Conservation (phyloP, 352 stramenopile genomes). For the Phytophthora cryptogea region DNA sequence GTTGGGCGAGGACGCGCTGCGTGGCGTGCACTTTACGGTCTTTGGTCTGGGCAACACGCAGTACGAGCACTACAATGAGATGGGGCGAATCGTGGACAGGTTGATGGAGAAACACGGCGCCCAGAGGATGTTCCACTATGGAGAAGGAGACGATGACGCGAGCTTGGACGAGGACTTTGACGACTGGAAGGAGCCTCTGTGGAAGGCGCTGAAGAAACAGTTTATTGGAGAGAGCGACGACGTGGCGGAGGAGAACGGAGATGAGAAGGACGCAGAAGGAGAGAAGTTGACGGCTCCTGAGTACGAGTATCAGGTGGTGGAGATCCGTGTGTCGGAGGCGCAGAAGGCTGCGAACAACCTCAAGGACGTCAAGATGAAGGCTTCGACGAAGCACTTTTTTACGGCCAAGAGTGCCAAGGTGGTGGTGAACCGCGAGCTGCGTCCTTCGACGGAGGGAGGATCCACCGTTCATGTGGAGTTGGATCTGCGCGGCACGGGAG, state of each 20-base stretch:
- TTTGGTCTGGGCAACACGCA: constrained; percentile 98
- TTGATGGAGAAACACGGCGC: constrained; percentile 88
- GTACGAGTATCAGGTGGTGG: constrained; percentile 62
- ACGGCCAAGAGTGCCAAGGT: constrained; percentile 84
- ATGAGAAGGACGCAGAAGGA: not conserved
- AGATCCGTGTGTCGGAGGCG: constrained; percentile 41
- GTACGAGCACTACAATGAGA: constrained; percentile 99
- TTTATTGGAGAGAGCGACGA: constrained; percentile 48
- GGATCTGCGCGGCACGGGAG: constrained; percentile 74
- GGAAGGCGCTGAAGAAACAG: constrained; percentile 74
- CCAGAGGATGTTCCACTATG: constrained; percentile 86
- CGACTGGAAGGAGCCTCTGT: constrained; percentile 95
- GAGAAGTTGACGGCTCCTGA: constrained; percentile 43
- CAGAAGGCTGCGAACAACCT: constrained; percentile 7
- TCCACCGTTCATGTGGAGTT: constrained; percentile 92
- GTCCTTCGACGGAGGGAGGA: constrained; percentile 70
- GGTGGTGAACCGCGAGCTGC: constrained; percentile 90
- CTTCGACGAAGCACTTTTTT: constrained; percentile 93
- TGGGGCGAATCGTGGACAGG: constrained; percentile 92
- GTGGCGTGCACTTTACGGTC: constrained; percentile 90
- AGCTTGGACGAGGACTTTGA: constrained; percentile 93
- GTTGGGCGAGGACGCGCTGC: constrained; percentile 39
- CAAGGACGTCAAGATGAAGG: constrained; percentile 57
- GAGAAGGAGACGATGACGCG: constrained; percentile 96
- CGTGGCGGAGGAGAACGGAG: constrained; percentile 15